These are phyloP conservation scores for Candida railenensis DNA, from an alignment of 805 yeast genomes.

Conservation along the genomic window DNA sequence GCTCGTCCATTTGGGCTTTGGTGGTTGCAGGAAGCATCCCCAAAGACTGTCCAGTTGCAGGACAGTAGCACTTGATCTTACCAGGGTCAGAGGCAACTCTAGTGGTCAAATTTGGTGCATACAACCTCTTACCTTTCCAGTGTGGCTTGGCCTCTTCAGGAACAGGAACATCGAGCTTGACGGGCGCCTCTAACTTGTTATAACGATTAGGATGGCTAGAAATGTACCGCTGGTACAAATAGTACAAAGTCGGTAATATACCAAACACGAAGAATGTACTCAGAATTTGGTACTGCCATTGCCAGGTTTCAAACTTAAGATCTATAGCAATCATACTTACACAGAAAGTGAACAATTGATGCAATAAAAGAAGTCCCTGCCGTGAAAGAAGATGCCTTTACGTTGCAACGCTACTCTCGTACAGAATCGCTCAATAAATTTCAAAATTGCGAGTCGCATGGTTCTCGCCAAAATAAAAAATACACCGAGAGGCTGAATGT, in stretches of 20 bases:
- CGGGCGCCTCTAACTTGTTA: slow-evolving; percentile 42
- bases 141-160: slow-evolving; percentile 83
- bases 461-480: too few species aligned
- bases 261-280: slow-evolving; percentile 42
- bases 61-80: slow-evolving; percentile 83
- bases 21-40: slow-evolving; percentile 69
- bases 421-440: too few species aligned
- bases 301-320: slow-evolving; percentile 37
- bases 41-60: slow-evolving; percentile 90
- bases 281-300: slow-evolving; percentile 46
- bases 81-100: slow-evolving; percentile 61
- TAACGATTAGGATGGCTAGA: slow-evolving; percentile 38
- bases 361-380: too few species aligned
- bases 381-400: too few species aligned
- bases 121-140: slow-evolving; percentile 86
- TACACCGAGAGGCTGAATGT: too few species aligned
- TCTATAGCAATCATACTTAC: slow-evolving; percentile 40
- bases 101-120: slow-evolving; percentile 55
- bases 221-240: slow-evolving; percentile 34
- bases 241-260: slow-evolving; percentile 34
- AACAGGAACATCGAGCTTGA: slow-evolving; percentile 51
- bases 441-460: too few species aligned
- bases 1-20: slow-evolving; percentile 67
- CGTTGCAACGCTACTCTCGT: too few species aligned
- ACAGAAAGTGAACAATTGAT: background rate